Base-by-base conservation (phyloP, 2,329 filamentous ascomycete genomes). In the Pseudogymnoascus sp. region DNA sequence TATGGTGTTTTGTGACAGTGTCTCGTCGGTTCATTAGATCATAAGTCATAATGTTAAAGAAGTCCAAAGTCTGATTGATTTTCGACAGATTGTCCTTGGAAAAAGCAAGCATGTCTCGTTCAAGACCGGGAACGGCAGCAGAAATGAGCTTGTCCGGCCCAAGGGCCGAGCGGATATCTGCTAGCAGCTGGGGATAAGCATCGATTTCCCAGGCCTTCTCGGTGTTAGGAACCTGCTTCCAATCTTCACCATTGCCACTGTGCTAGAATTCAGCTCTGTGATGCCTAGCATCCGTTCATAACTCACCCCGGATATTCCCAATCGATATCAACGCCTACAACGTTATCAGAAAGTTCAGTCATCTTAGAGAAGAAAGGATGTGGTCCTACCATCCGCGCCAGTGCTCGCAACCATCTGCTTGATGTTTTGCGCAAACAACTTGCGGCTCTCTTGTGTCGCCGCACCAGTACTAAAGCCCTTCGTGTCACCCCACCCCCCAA, bases 401-500 rank as follows among this genome's bases (percentile, higher is more conserved):
- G 82, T 84, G 0, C 73, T 74, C 3, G 80, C 74, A 1, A 91
- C 77, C 83, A 90, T 87, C 29, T 76, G 75, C 6, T 80, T 82
- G 1, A 91, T 79, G 66, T 89, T 89, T 49, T 77, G 76, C 1
- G 87, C 85, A 74, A 88, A 92, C 6, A 74, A 75, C 64, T 78
- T 76, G 14, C 86, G 81, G 1, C 78, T 80, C 5, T 73, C 67
- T 0, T 81, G 77, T 3, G 79, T 78, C 60, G 76, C 78, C 1
- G 85, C 83, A 0, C 81, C 87, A 8, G 71, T 72, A 0, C 81
- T 79, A 69, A 90, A 91, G 0, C 87, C 88, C 6, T 73, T 71
- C 0, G 81, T 85, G 64, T 90, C 86, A 0, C 87, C 88, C 88
- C 89, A 92, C 61, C 88, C 89, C 10, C 89, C 89, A 65, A 92